A percentile compares a stretch with the other conserved stretches of the same genome.
Evolutionary conservation across 2,329 filamentous ascomycete species (phyloP).

Genomic region (Delphinella strobiligena): DNA sequence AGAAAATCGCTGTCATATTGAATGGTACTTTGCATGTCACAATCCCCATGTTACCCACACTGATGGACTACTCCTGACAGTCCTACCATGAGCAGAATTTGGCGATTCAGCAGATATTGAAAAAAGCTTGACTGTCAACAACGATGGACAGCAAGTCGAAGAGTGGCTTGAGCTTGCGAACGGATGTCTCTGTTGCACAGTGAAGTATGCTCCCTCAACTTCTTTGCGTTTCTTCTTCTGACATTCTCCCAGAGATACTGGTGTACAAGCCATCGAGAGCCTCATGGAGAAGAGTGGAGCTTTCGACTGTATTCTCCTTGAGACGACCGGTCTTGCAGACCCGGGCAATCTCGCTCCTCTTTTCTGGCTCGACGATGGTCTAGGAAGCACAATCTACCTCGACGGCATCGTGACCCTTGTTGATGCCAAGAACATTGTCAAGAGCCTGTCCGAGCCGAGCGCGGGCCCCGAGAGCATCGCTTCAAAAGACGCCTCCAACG

Average conservation of each 20-base stretch:
- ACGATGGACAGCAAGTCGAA: conserved; percentile 63
- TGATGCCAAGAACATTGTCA: conserved; percentile 84
- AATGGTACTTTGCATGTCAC: conserved; percentile 48
- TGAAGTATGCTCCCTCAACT: conserved; percentile 51
- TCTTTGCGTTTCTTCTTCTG: neutral
- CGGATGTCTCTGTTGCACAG: conserved; percentile 94
- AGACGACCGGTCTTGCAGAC: conserved; percentile 90
- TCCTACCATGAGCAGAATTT: conserved; percentile 18
- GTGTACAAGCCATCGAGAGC: conserved; percentile 88
- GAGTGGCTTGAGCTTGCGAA: conserved; percentile 96
- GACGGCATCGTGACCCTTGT: conserved; percentile 95
- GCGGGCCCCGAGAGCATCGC: conserved; percentile 18
- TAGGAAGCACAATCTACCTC: conserved; percentile 90
- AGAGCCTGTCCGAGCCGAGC: conserved; percentile 58
- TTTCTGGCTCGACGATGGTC: conserved; percentile 95
- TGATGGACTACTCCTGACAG: conserved; percentile 6
- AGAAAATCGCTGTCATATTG: conserved; percentile 95
- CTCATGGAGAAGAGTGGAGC: conserved; percentile 87
- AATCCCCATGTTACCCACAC: neutral
- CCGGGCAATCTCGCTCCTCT: conserved; percentile 90
- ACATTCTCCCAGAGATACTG: conserved; percentile 55
- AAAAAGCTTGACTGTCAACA: conserved; percentile 83
- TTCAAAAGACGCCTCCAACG: conserved; percentile 20
- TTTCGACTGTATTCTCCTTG: conserved; percentile 95
- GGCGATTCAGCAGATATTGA: conserved; percentile 69